Evolutionary conservation across 2,329 filamentous ascomycete genomes (phyloP).

Genomic region (Madurella fahalii): DNA sequence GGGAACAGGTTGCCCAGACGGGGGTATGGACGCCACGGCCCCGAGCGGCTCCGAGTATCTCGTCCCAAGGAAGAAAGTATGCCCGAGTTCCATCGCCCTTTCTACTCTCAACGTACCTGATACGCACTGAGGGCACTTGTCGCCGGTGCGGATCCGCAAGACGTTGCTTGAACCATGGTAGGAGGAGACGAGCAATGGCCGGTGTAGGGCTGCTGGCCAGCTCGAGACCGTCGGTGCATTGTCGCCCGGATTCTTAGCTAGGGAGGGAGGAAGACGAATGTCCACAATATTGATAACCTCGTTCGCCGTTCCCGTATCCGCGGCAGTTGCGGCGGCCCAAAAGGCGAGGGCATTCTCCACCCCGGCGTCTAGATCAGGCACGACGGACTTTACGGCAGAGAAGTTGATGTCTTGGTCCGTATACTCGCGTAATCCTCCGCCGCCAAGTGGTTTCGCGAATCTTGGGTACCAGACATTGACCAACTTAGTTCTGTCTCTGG

Average conservation of each 20-base stretch:
- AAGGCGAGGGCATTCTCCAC: constrained; percentile 55
- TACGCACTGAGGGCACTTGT: constrained; percentile 68
- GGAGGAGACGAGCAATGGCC: neutral
- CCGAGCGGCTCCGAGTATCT: constrained; percentile 76
- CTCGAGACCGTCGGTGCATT: neutral
- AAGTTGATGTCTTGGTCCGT: constrained; percentile 41
- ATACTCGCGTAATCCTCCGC: constrained; percentile 20
- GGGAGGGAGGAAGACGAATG: constrained; percentile 27
- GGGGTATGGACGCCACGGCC: constrained; percentile 51
- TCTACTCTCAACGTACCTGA: constrained; percentile 60
- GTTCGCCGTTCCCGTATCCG: constrained; percentile 9
- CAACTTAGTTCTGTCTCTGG: constrained; percentile 62
- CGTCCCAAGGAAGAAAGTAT: constrained; percentile 91
- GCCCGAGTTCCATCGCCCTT: constrained; percentile 82
- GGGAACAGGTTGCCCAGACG: constrained; percentile 36
- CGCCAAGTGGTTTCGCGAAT: constrained; percentile 8
- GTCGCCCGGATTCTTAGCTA: constrained; percentile 1
- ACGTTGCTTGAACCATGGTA: constrained; percentile 43
- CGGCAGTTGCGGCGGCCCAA: constrained; percentile 43
- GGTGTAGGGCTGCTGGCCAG: constrained; percentile 17
- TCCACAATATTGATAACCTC: constrained; percentile 38
- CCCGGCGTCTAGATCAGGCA: constrained; percentile 66
- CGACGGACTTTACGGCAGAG: constrained; percentile 60
- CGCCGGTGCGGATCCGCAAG: constrained; percentile 61
- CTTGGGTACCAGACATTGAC: constrained; percentile 66